Conservation (phyloP, 257 asterid species). For the Solanum corneliomulleri region DNA sequence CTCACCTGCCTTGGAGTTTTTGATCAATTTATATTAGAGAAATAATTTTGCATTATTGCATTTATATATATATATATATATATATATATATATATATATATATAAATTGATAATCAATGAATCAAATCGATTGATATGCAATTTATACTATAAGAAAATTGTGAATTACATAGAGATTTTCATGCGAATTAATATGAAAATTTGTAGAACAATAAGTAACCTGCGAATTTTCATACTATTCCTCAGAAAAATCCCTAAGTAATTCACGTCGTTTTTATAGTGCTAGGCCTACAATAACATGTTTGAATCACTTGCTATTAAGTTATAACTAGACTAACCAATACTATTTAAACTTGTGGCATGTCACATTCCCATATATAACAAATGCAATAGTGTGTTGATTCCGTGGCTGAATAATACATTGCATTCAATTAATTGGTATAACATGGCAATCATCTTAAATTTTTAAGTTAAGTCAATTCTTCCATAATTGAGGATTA, state of each 20-base stretch:
- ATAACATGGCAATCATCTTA: background rate
- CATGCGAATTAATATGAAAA: too few relatives aligned
- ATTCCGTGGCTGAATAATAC: background rate
- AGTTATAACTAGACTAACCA: background rate
- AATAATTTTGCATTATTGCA: background rate
- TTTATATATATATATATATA: background rate
- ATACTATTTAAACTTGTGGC: background rate
- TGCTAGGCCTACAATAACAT: too few relatives aligned
- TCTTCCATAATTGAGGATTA: background rate
- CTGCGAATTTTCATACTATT: too few relatives aligned
- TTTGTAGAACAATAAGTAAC: too few relatives aligned
- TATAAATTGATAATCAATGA: too few relatives aligned
- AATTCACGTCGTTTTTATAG: too few relatives aligned
- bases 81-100: too few relatives aligned
- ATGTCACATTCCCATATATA: background rate
- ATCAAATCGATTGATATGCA: too few relatives aligned
- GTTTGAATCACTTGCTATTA: background rate
- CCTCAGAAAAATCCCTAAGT: too few relatives aligned
- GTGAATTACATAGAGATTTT: too few relatives aligned
- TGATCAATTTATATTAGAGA: background rate
- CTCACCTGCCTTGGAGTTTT: background rate
- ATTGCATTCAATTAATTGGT: background rate
- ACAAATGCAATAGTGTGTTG: background rate
- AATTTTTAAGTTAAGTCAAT: background rate
- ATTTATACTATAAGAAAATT: too few relatives aligned